Conservation (phyloP, 148 eudicot genomes). For the Spergularia bocconei region DNA sequence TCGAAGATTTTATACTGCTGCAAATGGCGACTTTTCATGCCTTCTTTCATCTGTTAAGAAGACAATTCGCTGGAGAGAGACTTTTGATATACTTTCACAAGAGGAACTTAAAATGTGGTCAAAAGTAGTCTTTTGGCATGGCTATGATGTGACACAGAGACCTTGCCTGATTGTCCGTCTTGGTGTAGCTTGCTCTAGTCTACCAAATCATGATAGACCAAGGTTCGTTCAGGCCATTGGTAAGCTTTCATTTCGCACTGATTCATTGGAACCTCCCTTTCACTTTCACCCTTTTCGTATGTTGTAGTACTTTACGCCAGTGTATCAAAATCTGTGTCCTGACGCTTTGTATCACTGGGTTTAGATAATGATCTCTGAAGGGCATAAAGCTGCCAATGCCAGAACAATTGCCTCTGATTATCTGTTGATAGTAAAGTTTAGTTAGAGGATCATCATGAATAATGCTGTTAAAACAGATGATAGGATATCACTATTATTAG, state of each 20-base stretch:
- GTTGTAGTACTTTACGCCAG: background rate
- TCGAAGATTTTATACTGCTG: slow-evolving; percentile 61
- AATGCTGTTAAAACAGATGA: background rate
- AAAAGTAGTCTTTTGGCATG: slow-evolving; percentile 79
- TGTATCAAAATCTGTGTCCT: background rate
- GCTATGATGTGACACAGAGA: slow-evolving; percentile 48
- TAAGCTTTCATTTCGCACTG: slow-evolving; percentile 31
- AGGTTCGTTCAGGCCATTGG: slow-evolving; percentile 77
- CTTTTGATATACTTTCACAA: slow-evolving; percentile 51
- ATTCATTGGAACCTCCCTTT: background rate
- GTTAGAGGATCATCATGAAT: background rate
- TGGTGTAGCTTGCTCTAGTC: slow-evolving; percentile 60
- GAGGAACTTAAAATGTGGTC: slow-evolving; percentile 78
- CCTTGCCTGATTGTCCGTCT: slow-evolving; percentile 75
- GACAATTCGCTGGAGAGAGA: slow-evolving; percentile 79
- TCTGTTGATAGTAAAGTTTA: background rate
- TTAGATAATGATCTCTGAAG: background rate
- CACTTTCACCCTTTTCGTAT: background rate
- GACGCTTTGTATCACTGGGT: no score
- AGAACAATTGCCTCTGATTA: background rate
- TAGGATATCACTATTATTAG: no score
- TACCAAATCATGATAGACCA: slow-evolving; percentile 58
- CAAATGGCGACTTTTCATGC: slow-evolving; percentile 63
- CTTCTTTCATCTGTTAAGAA: slow-evolving; percentile 61
- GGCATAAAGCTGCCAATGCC: background rate